phyloP scores from a whole-genome alignment of 2,329 filamentous ascomycete genomes.

The Scortechinia acanthostroma region DNA sequence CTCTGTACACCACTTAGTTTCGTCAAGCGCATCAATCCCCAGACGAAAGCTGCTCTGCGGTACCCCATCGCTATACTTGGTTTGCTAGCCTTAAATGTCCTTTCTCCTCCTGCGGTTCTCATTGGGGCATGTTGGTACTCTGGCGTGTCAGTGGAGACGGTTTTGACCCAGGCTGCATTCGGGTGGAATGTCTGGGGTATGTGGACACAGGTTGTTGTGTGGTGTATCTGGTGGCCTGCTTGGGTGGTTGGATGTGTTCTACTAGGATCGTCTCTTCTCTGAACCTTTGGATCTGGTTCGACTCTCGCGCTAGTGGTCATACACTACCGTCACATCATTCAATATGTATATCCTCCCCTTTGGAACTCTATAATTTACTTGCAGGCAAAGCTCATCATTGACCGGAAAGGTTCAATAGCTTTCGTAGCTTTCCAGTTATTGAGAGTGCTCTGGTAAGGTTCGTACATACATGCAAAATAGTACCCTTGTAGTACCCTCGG shows the following conservation, averaged over 20 bases:
- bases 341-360: too few species aligned
- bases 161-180: slow-evolving; percentile 70
- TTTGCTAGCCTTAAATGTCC: slow-evolving; percentile 37
- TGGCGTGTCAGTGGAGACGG: slow-evolving; percentile 38
- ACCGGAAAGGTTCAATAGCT: too few species aligned
- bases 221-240: slow-evolving; percentile 91
- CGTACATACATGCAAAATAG: too few species aligned
- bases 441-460: too few species aligned
- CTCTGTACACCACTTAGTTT: slow-evolving; percentile 76
- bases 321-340: too few species aligned
- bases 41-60: background rate
- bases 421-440: too few species aligned
- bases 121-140: slow-evolving; percentile 37
- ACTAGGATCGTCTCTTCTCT: slow-evolving; percentile 34
- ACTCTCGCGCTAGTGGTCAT: too few species aligned
- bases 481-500: too few species aligned
- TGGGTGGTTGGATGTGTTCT: slow-evolving; percentile 66
- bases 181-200: slow-evolving; percentile 85
- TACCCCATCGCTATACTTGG: background rate
- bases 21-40: slow-evolving; percentile 24
- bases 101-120: slow-evolving; percentile 52
- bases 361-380: too few species aligned
- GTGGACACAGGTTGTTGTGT: slow-evolving; percentile 84
- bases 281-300: too few species aligned
- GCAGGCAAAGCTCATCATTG: too few species aligned